A percentile compares a stretch with the other conserved stretches of the same genome.
Conservation (phyloP, 2,329 filamentous ascomycete species). For the Epichloe baconii region DNA sequence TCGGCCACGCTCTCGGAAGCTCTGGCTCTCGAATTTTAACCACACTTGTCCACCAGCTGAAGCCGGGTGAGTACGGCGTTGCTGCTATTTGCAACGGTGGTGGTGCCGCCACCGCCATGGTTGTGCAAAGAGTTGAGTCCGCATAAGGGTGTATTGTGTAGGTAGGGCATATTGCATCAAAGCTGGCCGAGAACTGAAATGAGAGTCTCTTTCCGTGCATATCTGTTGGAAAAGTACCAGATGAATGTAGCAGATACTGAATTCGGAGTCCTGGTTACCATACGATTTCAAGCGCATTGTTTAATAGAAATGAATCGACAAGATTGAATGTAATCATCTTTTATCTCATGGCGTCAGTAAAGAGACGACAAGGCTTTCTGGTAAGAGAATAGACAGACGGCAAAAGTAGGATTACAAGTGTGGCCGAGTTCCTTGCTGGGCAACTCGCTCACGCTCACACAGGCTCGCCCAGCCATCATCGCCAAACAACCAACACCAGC, state of each 20-base stretch:
- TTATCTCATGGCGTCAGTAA: not conserved
- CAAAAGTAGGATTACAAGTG: no score
- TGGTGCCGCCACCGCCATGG: conserved; percentile 79
- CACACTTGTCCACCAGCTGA: conserved; percentile 80
- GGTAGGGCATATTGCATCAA: not conserved
- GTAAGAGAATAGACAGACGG: no score
- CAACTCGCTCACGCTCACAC: no score
- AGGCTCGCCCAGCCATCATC: no score
- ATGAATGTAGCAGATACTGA: not conserved
- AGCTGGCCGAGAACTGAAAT: not conserved
- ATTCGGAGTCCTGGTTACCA: not conserved
- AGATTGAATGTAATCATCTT: not conserved
- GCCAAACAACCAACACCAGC: no score
- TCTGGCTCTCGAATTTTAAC: conserved; percentile 85
- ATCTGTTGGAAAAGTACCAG: not conserved
- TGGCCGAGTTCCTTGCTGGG: no score
- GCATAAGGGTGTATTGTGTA: conserved; percentile 21
- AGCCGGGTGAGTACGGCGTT: conserved; percentile 85
- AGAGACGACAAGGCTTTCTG: no score
- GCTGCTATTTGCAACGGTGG: conserved; percentile 96
- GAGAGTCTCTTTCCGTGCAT: not conserved
- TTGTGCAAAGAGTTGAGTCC: conserved; percentile 69
- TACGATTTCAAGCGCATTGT: not conserved
- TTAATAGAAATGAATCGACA: not conserved
- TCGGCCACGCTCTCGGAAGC: conserved; percentile 86